Base-by-base conservation (phyloP, 495 filamentous ascomycete genomes). In the Aspergillus steynii region DNA sequence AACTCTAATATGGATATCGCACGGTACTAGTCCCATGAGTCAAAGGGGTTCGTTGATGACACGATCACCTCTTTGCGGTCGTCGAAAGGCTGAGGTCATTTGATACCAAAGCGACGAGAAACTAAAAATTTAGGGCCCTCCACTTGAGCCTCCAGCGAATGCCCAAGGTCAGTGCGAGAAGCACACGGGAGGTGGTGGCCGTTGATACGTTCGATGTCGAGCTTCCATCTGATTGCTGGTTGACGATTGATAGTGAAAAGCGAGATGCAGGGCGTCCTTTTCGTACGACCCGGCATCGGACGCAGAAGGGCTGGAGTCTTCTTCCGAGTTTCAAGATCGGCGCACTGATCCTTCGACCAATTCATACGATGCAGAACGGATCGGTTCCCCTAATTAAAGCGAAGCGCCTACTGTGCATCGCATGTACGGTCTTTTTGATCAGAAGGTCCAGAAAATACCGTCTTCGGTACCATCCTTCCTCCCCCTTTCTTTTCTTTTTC, bases 101-200 rank as follows among this genome's bases (percentile, higher is more conserved):
- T 60, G 55, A 59, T 65, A 34, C 51, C 56, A 31, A 61, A 62
- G 52, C 29, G 60, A 54, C 48, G 59, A 61, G 59, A 37, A 58
- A 46, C 50, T 58, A 53, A 61, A 54, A 37, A 60, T 32, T 55
- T 20, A 46, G n/a, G 26, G 48, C 42, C 8, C 60, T 65, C 66
- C 66, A 68, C 67, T 69, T 65, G 67, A 69, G 67, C 66, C 66
- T 68, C 66, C 50, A 20, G 50, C 58, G 60, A 62, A 64, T 62
- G 65, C 58, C 31, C 59, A 56, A 51, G 14, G 26, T 59, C 55
- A 64, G 60, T 57, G 58, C 56, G 54, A 62, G 60, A 58, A 56
- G 29, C 25, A 48, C 20, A 20, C 20, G 20, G 20, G 20, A 20
- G 20, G 20, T 20, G 20, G 20, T 20, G 20, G 20, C 20, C 20